Evolutionary conservation across 2,329 filamentous ascomycete genomes (phyloP).

Genomic region (Calonectria ilicicola): DNA sequence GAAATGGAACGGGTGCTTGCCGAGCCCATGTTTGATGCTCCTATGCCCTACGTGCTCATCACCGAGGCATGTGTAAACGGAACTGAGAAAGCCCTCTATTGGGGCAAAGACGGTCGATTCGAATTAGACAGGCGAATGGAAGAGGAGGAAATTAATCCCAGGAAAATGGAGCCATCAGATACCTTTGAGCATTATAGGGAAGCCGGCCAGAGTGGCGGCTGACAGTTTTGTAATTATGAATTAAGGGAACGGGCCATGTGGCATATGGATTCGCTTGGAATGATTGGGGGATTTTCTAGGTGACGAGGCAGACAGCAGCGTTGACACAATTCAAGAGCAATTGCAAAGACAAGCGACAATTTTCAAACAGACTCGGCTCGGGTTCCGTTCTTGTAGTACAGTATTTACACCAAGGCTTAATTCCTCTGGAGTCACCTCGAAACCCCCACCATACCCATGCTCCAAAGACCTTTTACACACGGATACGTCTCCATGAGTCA

Average conservation of each 20-base stretch:
- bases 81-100: conserved; percentile 69
- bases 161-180: conserved; percentile 29
- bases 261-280: conserved; percentile 19
- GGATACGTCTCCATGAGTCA: conserved; percentile 46
- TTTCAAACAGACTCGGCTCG: conserved; percentile 49
- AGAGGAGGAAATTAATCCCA: conserved; percentile 66
- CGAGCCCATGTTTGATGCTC: conserved; percentile 86
- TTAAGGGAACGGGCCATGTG: conserved; percentile 20
- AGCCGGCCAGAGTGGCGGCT: conserved; percentile 62
- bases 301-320: conserved; percentile 25
- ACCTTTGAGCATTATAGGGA: conserved; percentile 58
- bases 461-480: conserved; percentile 50
- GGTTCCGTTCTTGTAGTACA: conserved; percentile 56
- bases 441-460: conserved; percentile 45
- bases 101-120: conserved; percentile 77
- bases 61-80: conserved; percentile 77
- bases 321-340: conserved; percentile 22
- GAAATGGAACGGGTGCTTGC: conserved; percentile 83
- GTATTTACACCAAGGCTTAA: conserved; percentile 55
- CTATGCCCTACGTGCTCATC: conserved; percentile 80
- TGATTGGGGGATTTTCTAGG: conserved; percentile 27
- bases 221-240: conserved; percentile 22
- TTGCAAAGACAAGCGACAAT: conserved; percentile 33
- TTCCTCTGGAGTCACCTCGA: conserved; percentile 47
- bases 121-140: conserved; percentile 76